A percentile compares a stretch with the other conserved stretches of the same genome.
Evolutionary conservation across 305 asterid genomes (phyloP).

Genomic region (Solanum aculeatissimum): DNA sequence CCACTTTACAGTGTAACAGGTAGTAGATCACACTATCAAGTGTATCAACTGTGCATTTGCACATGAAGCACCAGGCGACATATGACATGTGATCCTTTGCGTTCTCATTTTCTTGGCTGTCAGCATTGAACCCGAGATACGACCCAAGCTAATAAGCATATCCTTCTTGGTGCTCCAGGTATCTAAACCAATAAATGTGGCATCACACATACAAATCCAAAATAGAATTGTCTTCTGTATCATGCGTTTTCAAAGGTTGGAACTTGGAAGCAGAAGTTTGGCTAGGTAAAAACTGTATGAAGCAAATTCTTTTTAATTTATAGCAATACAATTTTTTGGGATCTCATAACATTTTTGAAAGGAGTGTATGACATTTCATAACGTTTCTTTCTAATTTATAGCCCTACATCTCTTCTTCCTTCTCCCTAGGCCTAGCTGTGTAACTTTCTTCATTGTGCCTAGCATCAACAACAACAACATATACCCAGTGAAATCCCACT

Average conservation of each 20-base stretch:
- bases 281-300: not conserved
- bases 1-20: not conserved
- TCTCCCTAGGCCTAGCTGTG: not conserved
- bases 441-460: not conserved
- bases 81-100: not conserved
- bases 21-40: not conserved
- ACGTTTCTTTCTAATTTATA: not conserved
- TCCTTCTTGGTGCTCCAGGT: not conserved
- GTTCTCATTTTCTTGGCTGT: not conserved
- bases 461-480: no score
- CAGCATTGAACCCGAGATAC: not conserved
- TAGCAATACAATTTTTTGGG: not conserved
- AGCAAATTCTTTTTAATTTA: not conserved
- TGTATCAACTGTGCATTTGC: not conserved
- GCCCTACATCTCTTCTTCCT: not conserved
- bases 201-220: not conserved
- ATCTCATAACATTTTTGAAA: not conserved
- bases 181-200: not conserved
- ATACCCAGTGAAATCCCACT: no score
- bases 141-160: not conserved
- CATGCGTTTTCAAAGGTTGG: not conserved
- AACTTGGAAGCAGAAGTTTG: not conserved
- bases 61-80: not conserved
- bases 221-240: not conserved
- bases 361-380: not conserved